phyloP scores from a whole-genome alignment of 768 basidiomycete genomes.

The Dioszegia hungarica region DNA sequence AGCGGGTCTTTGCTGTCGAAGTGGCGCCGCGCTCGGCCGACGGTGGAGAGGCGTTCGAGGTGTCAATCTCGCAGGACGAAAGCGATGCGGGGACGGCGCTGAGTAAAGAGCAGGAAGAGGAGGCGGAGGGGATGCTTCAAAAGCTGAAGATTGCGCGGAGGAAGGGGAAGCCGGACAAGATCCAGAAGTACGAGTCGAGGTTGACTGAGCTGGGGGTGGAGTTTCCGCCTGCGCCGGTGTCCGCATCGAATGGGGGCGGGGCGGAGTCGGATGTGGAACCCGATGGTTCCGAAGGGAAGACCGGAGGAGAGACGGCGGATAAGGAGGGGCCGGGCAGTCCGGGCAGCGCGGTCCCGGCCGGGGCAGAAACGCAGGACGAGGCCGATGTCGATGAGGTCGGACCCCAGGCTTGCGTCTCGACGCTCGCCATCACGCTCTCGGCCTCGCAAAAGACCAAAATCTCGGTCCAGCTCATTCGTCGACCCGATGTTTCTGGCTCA shows the following conservation, averaged over 20 bases:
- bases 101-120: conserved; percentile 42
- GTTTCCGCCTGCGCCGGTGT: conserved; percentile 6
- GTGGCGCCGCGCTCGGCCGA: background rate
- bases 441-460: conserved; percentile 38
- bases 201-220: conserved; percentile 36
- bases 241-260: background rate
- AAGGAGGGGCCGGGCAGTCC: background rate
- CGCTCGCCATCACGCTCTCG: conserved; percentile 25
- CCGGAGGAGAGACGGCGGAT: too few relatives aligned
- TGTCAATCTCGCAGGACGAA: conserved; percentile 28
- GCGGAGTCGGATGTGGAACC: conserved; percentile 4
- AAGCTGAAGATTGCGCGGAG: conserved; percentile 46
- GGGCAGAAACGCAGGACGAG: background rate
- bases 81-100: conserved; percentile 32
- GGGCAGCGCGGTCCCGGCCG: background rate
- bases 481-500: too few relatives aligned
- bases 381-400: too few relatives aligned
- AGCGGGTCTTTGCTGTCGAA: conserved; percentile 38
- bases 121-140: conserved; percentile 42
- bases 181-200: conserved; percentile 39
- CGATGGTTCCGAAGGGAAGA: too few relatives aligned
- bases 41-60: conserved; percentile 10
- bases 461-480: conserved; percentile 23
- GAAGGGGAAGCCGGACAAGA: conserved; percentile 45
- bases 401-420: background rate